A percentile compares a stretch with the other conserved stretches of the same genome.
Conservation (phyloP, 176 grass and related monocot species). For the Rhynchospora breviuscula region DNA sequence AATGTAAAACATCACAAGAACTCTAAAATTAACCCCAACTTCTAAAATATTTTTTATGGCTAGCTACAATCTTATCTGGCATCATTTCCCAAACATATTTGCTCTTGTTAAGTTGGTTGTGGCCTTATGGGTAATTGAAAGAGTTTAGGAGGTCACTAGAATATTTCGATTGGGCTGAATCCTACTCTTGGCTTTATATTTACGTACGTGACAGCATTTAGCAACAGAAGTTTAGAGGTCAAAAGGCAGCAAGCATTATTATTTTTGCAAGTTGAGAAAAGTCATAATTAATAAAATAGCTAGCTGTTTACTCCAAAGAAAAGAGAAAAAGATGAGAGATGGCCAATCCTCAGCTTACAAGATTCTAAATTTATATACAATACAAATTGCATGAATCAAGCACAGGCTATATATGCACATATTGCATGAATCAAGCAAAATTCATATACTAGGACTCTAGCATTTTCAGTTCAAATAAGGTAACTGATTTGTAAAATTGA, state of each 20-base stretch:
- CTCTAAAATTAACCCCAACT: no score
- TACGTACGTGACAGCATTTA: neutral
- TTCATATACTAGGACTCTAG: neutral
- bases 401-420: no score
- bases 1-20: no score
- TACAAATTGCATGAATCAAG: neutral
- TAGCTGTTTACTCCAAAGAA: neutral
- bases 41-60: no score
- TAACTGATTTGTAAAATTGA: no score
- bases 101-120: no score
- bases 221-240: neutral
- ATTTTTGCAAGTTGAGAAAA: neutral
- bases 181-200: neutral
- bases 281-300: neutral
- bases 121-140: neutral
- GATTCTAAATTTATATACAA: neutral
- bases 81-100: neutral
- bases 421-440: slow-evolving; percentile 9
- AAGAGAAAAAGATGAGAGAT: neutral
- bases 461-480: no score
- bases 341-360: no score
- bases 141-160: neutral
- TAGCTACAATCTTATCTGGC: neutral
- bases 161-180: neutral
- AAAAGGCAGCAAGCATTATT: neutral